A percentile compares a stretch with the other conserved stretches of the same genome.
Conservation (phyloP, 2,329 filamentous ascomycete genomes). For the Thielaviopsis ethacetica region DNA sequence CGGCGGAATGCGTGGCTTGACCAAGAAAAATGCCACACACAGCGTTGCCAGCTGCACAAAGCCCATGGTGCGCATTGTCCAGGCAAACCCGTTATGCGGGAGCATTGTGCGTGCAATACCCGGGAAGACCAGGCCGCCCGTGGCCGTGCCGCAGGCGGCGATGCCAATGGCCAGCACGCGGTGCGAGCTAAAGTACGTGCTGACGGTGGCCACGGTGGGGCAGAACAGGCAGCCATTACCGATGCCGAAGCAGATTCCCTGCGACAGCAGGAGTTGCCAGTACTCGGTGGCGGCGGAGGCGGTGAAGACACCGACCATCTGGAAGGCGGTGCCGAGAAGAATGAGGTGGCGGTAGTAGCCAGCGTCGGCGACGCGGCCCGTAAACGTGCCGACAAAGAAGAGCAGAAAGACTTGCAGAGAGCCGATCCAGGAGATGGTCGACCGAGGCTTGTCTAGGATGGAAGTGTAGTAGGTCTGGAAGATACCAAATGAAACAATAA, state of each 20-base stretch:
- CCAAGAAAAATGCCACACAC: slow-evolving; percentile 21
- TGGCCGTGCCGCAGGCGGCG: slow-evolving; percentile 40
- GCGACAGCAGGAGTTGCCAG: slow-evolving; percentile 38
- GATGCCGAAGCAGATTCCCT: slow-evolving; percentile 37
- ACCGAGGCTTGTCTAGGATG: slow-evolving; percentile 23
- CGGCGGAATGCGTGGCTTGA: slow-evolving; percentile 26
- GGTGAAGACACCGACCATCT: slow-evolving; percentile 30
- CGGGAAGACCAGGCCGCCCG: slow-evolving; percentile 44
- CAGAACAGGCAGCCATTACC: slow-evolving; percentile 49
- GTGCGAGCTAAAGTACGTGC: slow-evolving; percentile 46
- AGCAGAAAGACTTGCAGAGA: slow-evolving; percentile 37
- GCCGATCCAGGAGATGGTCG: slow-evolving; percentile 37
- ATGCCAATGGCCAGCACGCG: slow-evolving; percentile 45
- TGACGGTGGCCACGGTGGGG: slow-evolving; percentile 45
- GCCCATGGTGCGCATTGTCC: slow-evolving; percentile 41
- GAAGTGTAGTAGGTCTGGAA: slow-evolving; percentile 37
- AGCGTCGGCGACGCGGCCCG: slow-evolving; percentile 36
- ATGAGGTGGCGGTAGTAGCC: slow-evolving; percentile 33
- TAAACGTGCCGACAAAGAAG: slow-evolving; percentile 37
- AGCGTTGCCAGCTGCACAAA: slow-evolving; percentile 37
- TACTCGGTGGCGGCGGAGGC: slow-evolving; percentile 29
- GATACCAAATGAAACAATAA: slow-evolving; percentile 38
- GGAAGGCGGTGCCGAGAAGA: slow-evolving; percentile 24
- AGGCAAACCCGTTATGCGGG: slow-evolving; percentile 18
- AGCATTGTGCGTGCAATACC: slow-evolving; percentile 14